Percentiles rank a stretch among this genome's conserved stretches.
Evolutionary conservation across 805 yeast genomes (phyloP).

Genomic region (Myxozyma sirexii): DNA sequence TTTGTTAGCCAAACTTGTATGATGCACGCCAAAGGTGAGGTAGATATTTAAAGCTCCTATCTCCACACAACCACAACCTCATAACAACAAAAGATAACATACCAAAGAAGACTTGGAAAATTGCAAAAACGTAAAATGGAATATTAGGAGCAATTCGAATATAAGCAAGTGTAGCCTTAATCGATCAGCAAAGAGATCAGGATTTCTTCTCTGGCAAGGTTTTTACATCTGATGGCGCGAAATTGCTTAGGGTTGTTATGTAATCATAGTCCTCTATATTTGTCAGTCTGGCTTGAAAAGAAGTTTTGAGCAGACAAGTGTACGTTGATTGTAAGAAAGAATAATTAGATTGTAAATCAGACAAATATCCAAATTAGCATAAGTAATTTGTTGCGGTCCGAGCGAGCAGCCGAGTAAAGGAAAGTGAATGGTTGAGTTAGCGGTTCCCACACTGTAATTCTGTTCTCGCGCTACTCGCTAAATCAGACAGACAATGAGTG

Average conservation of each 20-base stretch:
- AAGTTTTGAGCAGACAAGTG: no score
- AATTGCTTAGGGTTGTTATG: not conserved
- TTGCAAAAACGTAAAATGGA: not conserved
- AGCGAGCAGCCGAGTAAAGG: no score
- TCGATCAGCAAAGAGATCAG: not conserved
- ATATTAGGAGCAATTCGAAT: not conserved
- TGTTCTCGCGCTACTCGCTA: not conserved
- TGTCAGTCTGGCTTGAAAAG: not conserved
- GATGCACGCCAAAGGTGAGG: no score
- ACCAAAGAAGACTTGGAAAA: no score
- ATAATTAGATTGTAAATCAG: no score
- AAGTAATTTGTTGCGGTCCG: no score
- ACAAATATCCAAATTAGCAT: no score
- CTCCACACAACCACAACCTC: no score
- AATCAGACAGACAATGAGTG: not conserved
- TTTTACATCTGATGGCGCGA: conserved; percentile 6
- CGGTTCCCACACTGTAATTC: not conserved
- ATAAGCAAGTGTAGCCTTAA: not conserved
- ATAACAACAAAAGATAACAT: not conserved
- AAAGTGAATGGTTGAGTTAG: no score
- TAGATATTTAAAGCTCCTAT: no score
- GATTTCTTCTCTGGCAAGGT: not conserved
- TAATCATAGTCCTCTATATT: not conserved
- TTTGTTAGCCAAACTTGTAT: no score
- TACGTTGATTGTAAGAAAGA: no score